Base-by-base conservation (phyloP, 2,329 filamentous ascomycete genomes). In the Ophiocordyceps robertsii region DNA sequence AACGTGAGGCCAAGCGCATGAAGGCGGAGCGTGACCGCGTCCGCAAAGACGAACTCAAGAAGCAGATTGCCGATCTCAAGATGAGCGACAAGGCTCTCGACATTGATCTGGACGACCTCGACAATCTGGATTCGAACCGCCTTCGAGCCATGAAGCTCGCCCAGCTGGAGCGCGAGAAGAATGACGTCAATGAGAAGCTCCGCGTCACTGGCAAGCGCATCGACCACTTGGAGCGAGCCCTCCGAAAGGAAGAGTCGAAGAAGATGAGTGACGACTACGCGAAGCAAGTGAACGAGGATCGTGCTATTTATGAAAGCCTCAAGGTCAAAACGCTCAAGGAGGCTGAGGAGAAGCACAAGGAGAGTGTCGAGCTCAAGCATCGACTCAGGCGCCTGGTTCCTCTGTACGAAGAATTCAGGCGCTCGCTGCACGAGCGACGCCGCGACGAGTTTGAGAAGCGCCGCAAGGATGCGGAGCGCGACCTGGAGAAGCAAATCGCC, bases 161-260 rank as follows among this genome's bases (percentile, higher is more conserved):
- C 47, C 90, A 95, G 65, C 77, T 98, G 11, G 92, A 96, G 68
- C 89, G 90, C 54, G 92, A 96, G 72, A 98, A 96, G 82, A 94
- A 90, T 57, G 88, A 92, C 58, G 80, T 95, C 52, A 86, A 84
- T 49, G 88, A 95, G 66, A 87, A 84, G 60, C 77, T 96, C 42
- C 82, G 88, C 55, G 79, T 94, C 54, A 93, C 89, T 46, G 87
- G 84, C 62, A 96, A 95, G 77, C 84, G 92, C 50, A 85, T 95
- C 55, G 92, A 98, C 59, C 90, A 98, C 66, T 70, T 98, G 54
- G 92, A 98, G 71, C 85, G 92, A 69, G 92, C 92, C 32, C 93
- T 93, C 75, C 82, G 92, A 56, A 86, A 90, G 62, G 92, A 96
- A 67, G 92, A 98, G 65, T 68, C 82, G 57, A 95, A 95, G 77